These are phyloP conservation scores for Ascochyta viciae-villosae DNA, from an alignment of 2,329 filamentous ascomycete genomes.

Conservation along the genomic window DNA sequence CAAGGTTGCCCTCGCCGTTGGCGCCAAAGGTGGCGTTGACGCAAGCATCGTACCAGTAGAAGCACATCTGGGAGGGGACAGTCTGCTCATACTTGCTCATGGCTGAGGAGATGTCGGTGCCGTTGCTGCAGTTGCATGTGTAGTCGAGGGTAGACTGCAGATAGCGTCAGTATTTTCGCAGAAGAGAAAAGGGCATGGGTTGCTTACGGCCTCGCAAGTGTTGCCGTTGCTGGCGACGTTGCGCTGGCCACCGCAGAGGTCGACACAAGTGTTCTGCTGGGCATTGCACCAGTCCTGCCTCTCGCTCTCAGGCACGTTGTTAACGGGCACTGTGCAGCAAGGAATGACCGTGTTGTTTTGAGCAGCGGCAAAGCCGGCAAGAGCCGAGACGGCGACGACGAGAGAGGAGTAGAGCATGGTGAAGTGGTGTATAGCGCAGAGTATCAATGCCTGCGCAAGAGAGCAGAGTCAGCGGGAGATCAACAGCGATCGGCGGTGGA, in stretches of 20 bases:
- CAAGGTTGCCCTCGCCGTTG: conserved; percentile 42
- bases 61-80: conserved; percentile 67
- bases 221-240: conserved; percentile 55
- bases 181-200: too few species aligned
- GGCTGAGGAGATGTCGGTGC: conserved; percentile 55
- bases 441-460: conserved; percentile 47
- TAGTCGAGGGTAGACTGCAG: conserved; percentile 59
- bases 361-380: conserved; percentile 55
- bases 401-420: conserved; percentile 58
- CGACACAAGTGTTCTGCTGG: conserved; percentile 66
- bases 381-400: conserved; percentile 55
- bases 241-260: conserved; percentile 61
- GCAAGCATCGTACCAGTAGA: conserved; percentile 57
- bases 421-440: conserved; percentile 30
- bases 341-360: conserved; percentile 51
- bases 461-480: conserved; percentile 35
- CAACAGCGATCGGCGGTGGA: conserved; percentile 19
- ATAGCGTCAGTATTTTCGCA: conserved; percentile 27
- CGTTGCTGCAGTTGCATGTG: conserved; percentile 65
- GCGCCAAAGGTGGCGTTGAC: conserved; percentile 40
- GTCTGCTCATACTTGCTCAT: conserved; percentile 61
- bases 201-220: conserved; percentile 64
- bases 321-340: conserved; percentile 54
- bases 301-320: conserved; percentile 45
- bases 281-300: conserved; percentile 63